These are phyloP conservation scores for Talaromyces sp. DNA, from an alignment of 2,329 filamentous ascomycete species.

Conservation along the genomic window DNA sequence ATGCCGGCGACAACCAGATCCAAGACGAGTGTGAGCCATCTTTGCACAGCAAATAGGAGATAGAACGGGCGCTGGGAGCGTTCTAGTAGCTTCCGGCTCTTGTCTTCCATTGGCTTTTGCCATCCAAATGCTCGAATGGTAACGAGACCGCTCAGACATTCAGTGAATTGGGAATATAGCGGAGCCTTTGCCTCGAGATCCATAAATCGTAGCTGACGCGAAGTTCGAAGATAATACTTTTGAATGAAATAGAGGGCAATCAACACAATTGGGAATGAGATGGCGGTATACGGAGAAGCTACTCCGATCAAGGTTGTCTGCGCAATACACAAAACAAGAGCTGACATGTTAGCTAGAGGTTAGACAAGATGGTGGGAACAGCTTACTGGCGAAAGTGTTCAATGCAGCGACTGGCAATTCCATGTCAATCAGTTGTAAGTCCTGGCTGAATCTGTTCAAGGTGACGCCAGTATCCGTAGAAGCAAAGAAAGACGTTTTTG, in stretches of 20 bases:
- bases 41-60: slow-evolving; percentile 56
- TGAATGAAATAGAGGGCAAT: slow-evolving; percentile 53
- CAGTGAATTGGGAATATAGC: slow-evolving; percentile 58
- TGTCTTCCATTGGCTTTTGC: slow-evolving; percentile 45
- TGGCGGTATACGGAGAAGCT: slow-evolving; percentile 49
- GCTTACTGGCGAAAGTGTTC: slow-evolving; percentile 40
- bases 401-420: slow-evolving; percentile 44
- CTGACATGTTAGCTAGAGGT: slow-evolving; percentile 7
- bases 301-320: slow-evolving; percentile 52
- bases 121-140: slow-evolving; percentile 60
- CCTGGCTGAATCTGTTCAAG: slow-evolving; percentile 48
- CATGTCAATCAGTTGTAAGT: slow-evolving; percentile 46
- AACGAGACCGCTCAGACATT: slow-evolving; percentile 55
- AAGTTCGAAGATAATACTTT: slow-evolving; percentile 60
- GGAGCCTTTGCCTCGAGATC: slow-evolving; percentile 63
- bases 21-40: slow-evolving; percentile 56
- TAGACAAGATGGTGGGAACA: no score
- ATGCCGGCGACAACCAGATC: slow-evolving; percentile 52
- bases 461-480: slow-evolving; percentile 43
- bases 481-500: slow-evolving; percentile 46
- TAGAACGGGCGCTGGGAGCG: slow-evolving; percentile 59
- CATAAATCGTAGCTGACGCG: slow-evolving; percentile 59
- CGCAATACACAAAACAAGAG: slow-evolving; percentile 40
- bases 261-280: slow-evolving; percentile 53
- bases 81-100: slow-evolving; percentile 52